A percentile compares a stretch with the other conserved stretches of the same genome.
phyloP scores from a whole-genome alignment of 345 rosid species.

The Hevea brasiliensis region DNA sequence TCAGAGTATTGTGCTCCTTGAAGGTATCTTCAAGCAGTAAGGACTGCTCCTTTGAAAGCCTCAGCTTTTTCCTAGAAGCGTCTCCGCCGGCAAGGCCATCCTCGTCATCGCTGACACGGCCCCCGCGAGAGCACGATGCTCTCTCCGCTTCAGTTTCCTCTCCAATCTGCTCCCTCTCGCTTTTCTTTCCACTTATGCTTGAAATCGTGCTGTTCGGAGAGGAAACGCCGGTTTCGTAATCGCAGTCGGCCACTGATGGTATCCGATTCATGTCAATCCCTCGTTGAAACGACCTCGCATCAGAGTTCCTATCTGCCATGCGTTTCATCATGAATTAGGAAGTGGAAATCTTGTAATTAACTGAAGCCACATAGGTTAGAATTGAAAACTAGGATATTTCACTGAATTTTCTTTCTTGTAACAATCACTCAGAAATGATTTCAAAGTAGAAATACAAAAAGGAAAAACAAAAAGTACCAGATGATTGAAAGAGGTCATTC shows the following conservation, averaged over 20 bases:
- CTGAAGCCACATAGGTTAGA: neutral
- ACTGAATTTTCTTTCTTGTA: neutral
- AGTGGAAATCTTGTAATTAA: neutral
- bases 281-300: slow-evolving; percentile 45
- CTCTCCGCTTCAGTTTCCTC: slow-evolving; percentile 66
- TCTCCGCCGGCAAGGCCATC: slow-evolving; percentile 63
- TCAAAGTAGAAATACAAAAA: neutral
- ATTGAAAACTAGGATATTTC: neutral
- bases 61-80: slow-evolving; percentile 74
- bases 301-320: slow-evolving; percentile 46
- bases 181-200: slow-evolving; percentile 73
- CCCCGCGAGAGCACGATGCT: slow-evolving; percentile 60
- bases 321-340: neutral
- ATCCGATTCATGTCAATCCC: slow-evolving; percentile 66
- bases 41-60: slow-evolving; percentile 80
- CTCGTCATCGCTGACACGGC: slow-evolving; percentile 72
- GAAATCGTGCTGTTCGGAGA: slow-evolving; percentile 88
- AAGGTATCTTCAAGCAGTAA: slow-evolving; percentile 79
- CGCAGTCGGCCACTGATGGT: slow-evolving; percentile 46
- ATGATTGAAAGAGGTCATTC: slow-evolving; percentile 54
- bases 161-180: slow-evolving; percentile 55
- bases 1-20: slow-evolving; percentile 81
- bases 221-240: slow-evolving; percentile 57
- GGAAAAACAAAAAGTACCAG: slow-evolving; percentile 36
- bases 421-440: neutral